These are phyloP conservation scores for Pulveroboletus sp. DNA, from an alignment of 768 basidiomycete species.

Conservation along the genomic window DNA sequence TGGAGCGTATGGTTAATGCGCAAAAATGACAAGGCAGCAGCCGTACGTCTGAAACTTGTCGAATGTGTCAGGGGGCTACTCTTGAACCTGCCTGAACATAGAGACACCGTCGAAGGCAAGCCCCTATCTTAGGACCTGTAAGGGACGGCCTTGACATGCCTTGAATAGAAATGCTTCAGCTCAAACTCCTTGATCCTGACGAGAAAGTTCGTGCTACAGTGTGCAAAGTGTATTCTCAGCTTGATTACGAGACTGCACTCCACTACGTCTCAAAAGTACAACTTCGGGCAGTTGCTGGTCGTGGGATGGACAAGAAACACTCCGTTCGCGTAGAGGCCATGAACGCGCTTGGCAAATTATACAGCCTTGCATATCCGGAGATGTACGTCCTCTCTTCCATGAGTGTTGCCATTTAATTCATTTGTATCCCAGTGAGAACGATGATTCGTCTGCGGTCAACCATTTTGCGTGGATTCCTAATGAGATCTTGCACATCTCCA, in stretches of 20 bases:
- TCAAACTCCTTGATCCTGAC: conserved; percentile 81
- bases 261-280: conserved; percentile 70
- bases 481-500: conserved; percentile 53
- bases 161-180: conserved; percentile 47
- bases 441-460: conserved; percentile 61
- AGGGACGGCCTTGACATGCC: conserved; percentile 3
- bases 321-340: conserved; percentile 72
- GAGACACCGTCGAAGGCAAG: conserved; percentile 69
- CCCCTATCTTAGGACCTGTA: conserved; percentile 3
- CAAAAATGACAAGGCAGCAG: conserved; percentile 66
- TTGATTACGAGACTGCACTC: conserved; percentile 88
- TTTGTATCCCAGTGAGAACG: conserved; percentile 58
- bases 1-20: conserved; percentile 84
- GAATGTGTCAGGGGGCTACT: conserved; percentile 64
- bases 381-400: conserved; percentile 54
- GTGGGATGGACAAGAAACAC: conserved; percentile 81
- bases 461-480: conserved; percentile 96
- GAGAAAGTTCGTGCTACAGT: conserved; percentile 85
- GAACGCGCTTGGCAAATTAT: conserved; percentile 71
- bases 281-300: conserved; percentile 58
- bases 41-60: conserved; percentile 74
- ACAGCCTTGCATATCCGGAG: conserved; percentile 77
- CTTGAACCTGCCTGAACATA: conserved; percentile 58
- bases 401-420: conserved; percentile 2
- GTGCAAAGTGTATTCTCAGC: conserved; percentile 72